A percentile compares a stretch with the other conserved stretches of the same genome.
These are phyloP conservation scores for Leishmania tropica DNA, from an alignment of 208 protist species.

Conservation along the genomic window DNA sequence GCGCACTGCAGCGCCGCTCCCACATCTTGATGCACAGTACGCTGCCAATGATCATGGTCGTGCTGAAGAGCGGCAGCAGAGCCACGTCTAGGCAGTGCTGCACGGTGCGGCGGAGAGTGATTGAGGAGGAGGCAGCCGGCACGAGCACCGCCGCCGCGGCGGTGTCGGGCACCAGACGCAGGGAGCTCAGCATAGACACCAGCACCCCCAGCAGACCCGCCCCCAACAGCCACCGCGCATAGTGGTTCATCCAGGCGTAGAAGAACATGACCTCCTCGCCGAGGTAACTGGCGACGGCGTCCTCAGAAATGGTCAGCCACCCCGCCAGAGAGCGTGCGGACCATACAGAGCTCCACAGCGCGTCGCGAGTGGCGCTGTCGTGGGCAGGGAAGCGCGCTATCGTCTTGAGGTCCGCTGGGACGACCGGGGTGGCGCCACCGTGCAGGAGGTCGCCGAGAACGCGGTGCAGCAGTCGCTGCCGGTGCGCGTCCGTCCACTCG, in stretches of 20 bases:
- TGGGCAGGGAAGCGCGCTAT: conserved; percentile 42
- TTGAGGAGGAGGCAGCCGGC: not conserved
- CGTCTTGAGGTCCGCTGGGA: conserved; percentile 16
- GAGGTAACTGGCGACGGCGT: conserved; percentile 53
- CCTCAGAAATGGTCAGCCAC: conserved; percentile 25
- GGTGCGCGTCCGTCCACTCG: conserved; percentile 44
- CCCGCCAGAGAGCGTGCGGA: conserved; percentile 7
- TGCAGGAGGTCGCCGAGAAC: conserved; percentile 44
- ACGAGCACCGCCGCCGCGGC: not conserved
- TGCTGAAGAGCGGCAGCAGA: conserved; percentile 39
- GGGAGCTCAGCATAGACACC: conserved; percentile 27
- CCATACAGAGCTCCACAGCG: conserved; percentile 23
- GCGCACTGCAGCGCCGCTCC: conserved; percentile 49
- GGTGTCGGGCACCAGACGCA: conserved; percentile 13
- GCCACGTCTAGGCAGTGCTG: conserved; percentile 21
- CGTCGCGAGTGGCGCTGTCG: conserved; percentile 38
- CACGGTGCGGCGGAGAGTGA: conserved; percentile 10
- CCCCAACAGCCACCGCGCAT: conserved; percentile 54
- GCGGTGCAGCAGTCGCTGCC: conserved; percentile 43
- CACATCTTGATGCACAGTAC: conserved; percentile 69
- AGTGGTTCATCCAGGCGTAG: conserved; percentile 85
- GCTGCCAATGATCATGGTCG: conserved; percentile 50
- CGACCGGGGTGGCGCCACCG: conserved; percentile 22
- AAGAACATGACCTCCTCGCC: conserved; percentile 69
- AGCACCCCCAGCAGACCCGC: conserved; percentile 34